Base-by-base conservation (phyloP, 345 rosid species). In the Bruguiera parviflora region DNA sequence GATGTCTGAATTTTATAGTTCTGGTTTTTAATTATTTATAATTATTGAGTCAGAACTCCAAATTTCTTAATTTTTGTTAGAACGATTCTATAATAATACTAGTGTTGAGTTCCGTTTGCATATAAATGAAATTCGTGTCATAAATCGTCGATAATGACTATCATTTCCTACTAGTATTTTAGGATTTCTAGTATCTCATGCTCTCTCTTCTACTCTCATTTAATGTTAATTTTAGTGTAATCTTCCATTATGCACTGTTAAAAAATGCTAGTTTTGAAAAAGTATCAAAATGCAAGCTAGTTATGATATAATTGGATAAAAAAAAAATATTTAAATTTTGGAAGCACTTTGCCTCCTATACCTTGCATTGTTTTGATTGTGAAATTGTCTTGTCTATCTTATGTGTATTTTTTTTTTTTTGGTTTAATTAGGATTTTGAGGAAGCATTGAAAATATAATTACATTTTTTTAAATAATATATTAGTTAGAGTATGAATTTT, bases 191-290 rank as follows among this genome's bases (percentile, higher is more conserved):
- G 53, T 53, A 61, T 22, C 53, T 52, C 19, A 43, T 59, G 53
- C 39, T 61, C 53, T 8, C 55, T n/a, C 10, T 71, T 47, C n/a
- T 13, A 25, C 20, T 20, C 64, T 16, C 20, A 9, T 71, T 32
- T 25, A 39, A 32, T 46, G 49, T 29, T 11, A 43, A 53, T 33
- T 49, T 71, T 56, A 11, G 39, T 60, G 65, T 64, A 28, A 47
- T 51, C 8, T 43, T 43, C 19, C 18, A 43, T 43, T 19, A 13
- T 43, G 18, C 18, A 49, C 18, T 29, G 29, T 53, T 21, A 37
- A 47, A 52, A 59, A 60, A 18, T 37, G 22, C 31, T 32, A 31
- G 10, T 37, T 70, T 53, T 20, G 20, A 63, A 53, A 27, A 31
- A 53, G 24, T 51, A 18, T 32, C 25, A 24, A 32, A 10, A n/a